Percentiles rank a stretch among this genome's conserved stretches.
These are phyloP conservation scores for Sphagnurus paluster DNA, from an alignment of 1,284 basidiomycete species.

Conservation along the genomic window DNA sequence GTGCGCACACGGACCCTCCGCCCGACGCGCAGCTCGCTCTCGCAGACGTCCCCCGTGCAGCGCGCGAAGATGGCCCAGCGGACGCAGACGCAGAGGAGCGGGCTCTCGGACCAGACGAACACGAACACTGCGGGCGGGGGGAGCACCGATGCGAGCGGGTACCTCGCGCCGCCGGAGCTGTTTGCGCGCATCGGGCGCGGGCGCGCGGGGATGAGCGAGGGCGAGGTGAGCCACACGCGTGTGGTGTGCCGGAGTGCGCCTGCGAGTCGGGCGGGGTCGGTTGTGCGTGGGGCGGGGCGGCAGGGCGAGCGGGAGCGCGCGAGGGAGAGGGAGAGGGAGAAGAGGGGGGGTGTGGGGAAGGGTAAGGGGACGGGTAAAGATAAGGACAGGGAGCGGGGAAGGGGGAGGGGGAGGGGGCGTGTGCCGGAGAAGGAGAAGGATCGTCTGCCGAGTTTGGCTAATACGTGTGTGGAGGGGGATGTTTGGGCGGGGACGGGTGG, in stretches of 20 bases:
- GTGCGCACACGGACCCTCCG: conserved; percentile 26
- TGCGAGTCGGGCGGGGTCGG: conserved; percentile 43
- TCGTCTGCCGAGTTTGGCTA: conserved; percentile 26
- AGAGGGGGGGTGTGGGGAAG: conserved; percentile 8
- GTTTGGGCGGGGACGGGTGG: conserved; percentile 17
- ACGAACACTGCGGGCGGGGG: too few species aligned
- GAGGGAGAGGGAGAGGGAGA: conserved; percentile 17
- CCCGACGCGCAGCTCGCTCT: conserved; percentile 35
- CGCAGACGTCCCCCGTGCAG: conserved; percentile 28
- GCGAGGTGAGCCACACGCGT: conserved; percentile 47
- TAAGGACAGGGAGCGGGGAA: conserved; percentile 18
- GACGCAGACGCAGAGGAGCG: conserved; percentile 23
- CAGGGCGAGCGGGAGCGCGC: neutral
- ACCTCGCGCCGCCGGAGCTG: conserved; percentile 38
- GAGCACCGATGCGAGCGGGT: neutral
- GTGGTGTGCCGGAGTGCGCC: conserved; percentile 70
- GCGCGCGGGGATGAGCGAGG: too few species aligned
- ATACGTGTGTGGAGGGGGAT: conserved; percentile 26
- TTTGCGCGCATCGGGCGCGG: conserved; percentile 41
- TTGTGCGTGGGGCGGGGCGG: conserved; percentile 29
- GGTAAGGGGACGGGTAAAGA: conserved; percentile 15
- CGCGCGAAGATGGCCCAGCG: conserved; percentile 7
- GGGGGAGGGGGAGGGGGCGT: conserved; percentile 9
- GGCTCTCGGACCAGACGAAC: conserved; percentile 42
- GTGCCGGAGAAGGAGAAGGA: conserved; percentile 17